Conservation (phyloP, 441 rosid species). For the Raphanus hybrid region DNA sequence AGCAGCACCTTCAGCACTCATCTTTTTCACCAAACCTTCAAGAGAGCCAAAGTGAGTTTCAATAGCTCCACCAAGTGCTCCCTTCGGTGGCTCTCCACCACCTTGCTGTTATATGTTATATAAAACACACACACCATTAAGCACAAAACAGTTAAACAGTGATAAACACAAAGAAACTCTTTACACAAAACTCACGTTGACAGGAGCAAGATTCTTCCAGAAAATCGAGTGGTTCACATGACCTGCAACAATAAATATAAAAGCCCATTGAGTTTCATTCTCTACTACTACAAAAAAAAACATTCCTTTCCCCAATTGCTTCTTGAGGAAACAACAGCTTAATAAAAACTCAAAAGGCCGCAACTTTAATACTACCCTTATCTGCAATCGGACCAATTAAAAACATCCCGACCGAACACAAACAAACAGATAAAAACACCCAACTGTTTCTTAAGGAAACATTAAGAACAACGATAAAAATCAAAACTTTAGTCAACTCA, state of each 20-base stretch:
- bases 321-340: neutral
- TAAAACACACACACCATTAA: slow-evolving; percentile 17
- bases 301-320: neutral
- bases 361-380: too few relatives aligned
- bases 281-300: slow-evolving; percentile 11
- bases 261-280: neutral
- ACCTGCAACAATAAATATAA: slow-evolving; percentile 50
- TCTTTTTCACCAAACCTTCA: slow-evolving; percentile 73
- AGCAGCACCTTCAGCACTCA: slow-evolving; percentile 92
- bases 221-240: slow-evolving; percentile 93
- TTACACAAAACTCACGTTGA: slow-evolving; percentile 54
- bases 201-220: slow-evolving; percentile 90
- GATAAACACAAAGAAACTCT: neutral
- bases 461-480: neutral
- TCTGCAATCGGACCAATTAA: too few relatives aligned
- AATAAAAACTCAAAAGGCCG: too few relatives aligned
- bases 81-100: slow-evolving; percentile 92
- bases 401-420: too few relatives aligned
- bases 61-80: slow-evolving; percentile 75
- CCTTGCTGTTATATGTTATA: slow-evolving; percentile 63
- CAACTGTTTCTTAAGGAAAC: neutral
- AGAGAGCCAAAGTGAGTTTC: slow-evolving; percentile 82
- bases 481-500: slow-evolving; percentile 1
- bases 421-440: too few relatives aligned
- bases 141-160: neutral